Base-by-base conservation (phyloP, 2,329 filamentous ascomycete species). In the Mycosphaerella sp. region DNA sequence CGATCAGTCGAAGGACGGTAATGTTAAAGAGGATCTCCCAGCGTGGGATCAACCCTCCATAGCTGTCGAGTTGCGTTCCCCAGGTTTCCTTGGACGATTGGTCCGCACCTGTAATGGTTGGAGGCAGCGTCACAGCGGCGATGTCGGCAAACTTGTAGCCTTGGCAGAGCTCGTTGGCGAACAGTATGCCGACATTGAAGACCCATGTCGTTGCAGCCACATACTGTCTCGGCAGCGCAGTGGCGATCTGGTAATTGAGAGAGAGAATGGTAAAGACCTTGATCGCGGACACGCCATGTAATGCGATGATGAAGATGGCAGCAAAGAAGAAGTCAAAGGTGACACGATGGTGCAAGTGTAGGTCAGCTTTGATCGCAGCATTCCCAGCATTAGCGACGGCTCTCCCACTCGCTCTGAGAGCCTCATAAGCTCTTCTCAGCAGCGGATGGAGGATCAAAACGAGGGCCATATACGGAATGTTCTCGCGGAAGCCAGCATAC, bases 11-110 rank as follows among this genome's bases (percentile, higher is more conserved):
- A 53, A 98, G 75, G 26, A 97, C 85, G 2, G 92, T 96, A 58
- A 98, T 83, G 67, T 98, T 98, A 78, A 98, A 98, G 4, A 96
- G 79, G n/a, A 98, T 84, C 69, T 97, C 89, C 93, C 93, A 98
- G 55, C 92, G 81, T 0, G 85, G 78, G 68, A 95, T 84, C n/a
- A 98, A 74, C 0, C 93, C 93, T 6, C 89, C 84, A 60, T 86
- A 85, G 49, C 79, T 77, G 71, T 98, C 93, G 12, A 97, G 74
- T 75, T 81, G 87, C 42, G 76, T 74, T 6, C 84, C 90, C 76
- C 85, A 85, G 17, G 77, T 74, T 10, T 52, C 51, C n/a, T 45
- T 55, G 4, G 44, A 40, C 9, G 53, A 23, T 8, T 76, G 69
- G 1, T 74, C 71, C 0, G 70, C 62, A 21, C 70, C 64, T 8